Evolutionary conservation across 73 alveolate species (phyloP).

Genomic region (Paramecium pentaurelia): DNA sequence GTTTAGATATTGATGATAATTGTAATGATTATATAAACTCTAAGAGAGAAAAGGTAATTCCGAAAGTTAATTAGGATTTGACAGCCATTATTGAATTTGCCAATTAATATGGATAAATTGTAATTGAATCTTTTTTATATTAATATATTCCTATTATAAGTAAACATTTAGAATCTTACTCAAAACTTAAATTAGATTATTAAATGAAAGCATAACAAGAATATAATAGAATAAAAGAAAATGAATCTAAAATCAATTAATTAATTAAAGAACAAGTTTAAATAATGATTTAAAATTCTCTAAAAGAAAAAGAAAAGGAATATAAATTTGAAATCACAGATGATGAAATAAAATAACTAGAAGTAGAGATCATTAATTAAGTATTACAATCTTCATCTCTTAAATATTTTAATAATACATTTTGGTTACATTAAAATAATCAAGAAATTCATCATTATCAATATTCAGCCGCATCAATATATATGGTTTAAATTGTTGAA

Average conservation of each 20-base stretch:
- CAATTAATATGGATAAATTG: background rate
- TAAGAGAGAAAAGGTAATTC: background rate
- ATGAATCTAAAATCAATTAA: background rate
- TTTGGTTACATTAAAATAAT: background rate
- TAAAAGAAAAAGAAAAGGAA: background rate
- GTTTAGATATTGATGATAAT: background rate
- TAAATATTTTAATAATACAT: background rate
- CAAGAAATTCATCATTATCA: background rate
- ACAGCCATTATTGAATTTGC: background rate
- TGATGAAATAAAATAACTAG: background rate
- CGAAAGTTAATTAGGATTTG: background rate
- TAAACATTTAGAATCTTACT: background rate
- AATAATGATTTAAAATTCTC: background rate
- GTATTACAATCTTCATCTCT: background rate
- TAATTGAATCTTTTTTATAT: background rate
- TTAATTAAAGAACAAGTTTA: background rate
- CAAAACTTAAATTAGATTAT: background rate
- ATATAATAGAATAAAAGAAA: no score
- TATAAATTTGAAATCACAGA: background rate
- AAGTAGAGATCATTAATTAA: background rate
- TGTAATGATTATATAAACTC: background rate
- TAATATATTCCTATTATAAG: background rate
- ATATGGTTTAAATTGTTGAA: background rate
- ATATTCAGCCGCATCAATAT: background rate
- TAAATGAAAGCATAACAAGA: background rate